Percentiles rank a stretch among this genome's conserved stretches.
phyloP scores from a whole-genome alignment of 2,329 filamentous ascomycete species.

The Parascedosporium putredinis region DNA sequence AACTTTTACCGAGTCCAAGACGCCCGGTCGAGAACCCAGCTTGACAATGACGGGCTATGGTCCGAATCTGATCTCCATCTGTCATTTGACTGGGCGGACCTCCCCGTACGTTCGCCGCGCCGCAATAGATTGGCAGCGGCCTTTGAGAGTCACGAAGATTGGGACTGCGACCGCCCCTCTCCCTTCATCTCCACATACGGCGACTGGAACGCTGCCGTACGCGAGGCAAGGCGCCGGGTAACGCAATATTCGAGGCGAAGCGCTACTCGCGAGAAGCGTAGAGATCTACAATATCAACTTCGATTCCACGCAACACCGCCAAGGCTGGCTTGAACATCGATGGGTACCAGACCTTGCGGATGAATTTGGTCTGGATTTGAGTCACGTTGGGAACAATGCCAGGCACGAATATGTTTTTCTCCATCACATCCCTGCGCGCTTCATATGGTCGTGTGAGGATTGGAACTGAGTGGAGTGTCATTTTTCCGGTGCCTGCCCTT shows the following conservation, averaged over 20 bases:
- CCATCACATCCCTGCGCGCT: background rate
- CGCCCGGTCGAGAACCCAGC: background rate
- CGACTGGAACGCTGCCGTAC: background rate
- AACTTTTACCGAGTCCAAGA: background rate
- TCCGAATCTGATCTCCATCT: background rate
- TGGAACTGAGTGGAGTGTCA: too few relatives aligned
- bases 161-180: background rate
- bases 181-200: background rate
- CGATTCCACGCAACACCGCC: background rate
- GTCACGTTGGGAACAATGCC: background rate
- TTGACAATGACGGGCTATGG: background rate
- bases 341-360: background rate
- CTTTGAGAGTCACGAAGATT: background rate
- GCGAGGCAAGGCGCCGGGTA: background rate
- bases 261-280: background rate
- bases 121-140: background rate
- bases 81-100: background rate
- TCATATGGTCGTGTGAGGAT: too few relatives aligned
- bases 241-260: background rate
- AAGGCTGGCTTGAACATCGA: background rate
- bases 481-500: too few relatives aligned
- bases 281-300: background rate
- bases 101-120: background rate
- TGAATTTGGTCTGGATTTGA: background rate
- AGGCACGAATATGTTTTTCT: background rate